phyloP scores from a whole-genome alignment of 805 yeast genomes.

The Starmerella floris region DNA sequence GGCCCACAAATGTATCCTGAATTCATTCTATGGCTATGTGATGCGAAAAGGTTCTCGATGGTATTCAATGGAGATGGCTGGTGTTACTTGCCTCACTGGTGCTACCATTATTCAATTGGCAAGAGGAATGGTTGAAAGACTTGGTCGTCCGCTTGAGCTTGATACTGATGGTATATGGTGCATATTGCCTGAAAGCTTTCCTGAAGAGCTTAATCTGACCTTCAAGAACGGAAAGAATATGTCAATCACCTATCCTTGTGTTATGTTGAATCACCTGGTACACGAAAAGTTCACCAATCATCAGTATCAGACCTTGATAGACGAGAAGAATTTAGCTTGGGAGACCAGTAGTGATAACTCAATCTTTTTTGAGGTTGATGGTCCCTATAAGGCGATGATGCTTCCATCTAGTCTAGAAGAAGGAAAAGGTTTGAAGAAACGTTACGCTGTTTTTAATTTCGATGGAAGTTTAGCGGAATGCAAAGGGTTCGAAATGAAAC shows the following conservation, averaged over 20 bases:
- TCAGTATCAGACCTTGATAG: constrained; percentile 79
- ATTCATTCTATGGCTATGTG: constrained; percentile 94
- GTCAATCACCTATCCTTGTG: constrained; percentile 80
- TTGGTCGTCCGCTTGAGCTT: constrained; percentile 89
- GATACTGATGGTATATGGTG: constrained; percentile 99
- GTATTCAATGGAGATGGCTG: constrained; percentile 99
- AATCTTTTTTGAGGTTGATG: constrained; percentile 95
- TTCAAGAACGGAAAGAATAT: constrained; percentile 66
- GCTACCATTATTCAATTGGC: constrained; percentile 98
- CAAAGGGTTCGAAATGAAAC: constrained; percentile 90
- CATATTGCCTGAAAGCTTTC: constrained; percentile 83
- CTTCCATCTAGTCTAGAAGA: constrained; percentile 95
- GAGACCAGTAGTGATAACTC: constrained; percentile 78
- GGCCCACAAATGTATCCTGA: constrained; percentile 92
- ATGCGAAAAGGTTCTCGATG: constrained; percentile 98
- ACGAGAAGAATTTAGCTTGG: constrained; percentile 51
- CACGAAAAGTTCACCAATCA: constrained; percentile 85
- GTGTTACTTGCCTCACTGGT: constrained; percentile 95
- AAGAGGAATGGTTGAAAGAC: constrained; percentile 70
- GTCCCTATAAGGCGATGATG: constrained; percentile 96
- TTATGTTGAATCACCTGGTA: constrained; percentile 87
- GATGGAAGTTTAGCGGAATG: constrained; percentile 91
- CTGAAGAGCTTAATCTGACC: constrained; percentile 67
- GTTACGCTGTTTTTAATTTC: constrained; percentile 92
- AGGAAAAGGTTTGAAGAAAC: constrained; percentile 88